A percentile compares a stretch with the other conserved stretches of the same genome.
These are phyloP conservation scores for Sporothrix pallida DNA, from an alignment of 2,329 filamentous ascomycete genomes.

Conservation along the genomic window DNA sequence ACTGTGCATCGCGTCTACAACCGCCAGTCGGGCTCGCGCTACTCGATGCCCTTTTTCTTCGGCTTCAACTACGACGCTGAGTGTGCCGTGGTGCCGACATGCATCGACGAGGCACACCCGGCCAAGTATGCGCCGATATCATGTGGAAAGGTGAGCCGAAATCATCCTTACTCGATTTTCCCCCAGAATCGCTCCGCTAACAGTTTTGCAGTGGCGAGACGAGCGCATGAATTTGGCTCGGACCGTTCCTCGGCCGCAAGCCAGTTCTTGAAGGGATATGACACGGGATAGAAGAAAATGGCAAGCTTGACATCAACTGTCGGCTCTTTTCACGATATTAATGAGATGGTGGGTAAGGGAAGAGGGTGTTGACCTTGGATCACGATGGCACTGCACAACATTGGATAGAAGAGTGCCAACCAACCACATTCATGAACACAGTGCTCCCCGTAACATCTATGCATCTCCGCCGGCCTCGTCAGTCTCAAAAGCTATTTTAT, in stretches of 20 bases:
- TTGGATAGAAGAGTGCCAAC: background rate
- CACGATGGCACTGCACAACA: background rate
- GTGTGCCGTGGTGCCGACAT: slow-evolving; percentile 51
- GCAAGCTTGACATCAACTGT: background rate
- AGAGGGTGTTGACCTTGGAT: background rate
- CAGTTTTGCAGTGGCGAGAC: slow-evolving; percentile 36
- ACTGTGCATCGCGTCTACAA: slow-evolving; percentile 39
- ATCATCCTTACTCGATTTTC: no score
- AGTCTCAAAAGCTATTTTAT: background rate
- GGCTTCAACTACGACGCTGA: slow-evolving; percentile 54
- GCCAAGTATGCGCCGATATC: slow-evolving; percentile 53
- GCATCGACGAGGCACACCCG: slow-evolving; percentile 48
- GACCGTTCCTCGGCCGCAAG: background rate
- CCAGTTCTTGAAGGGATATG: background rate
- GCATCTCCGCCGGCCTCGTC: no score
- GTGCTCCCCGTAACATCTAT: background rate
- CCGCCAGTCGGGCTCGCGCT: slow-evolving; percentile 31
- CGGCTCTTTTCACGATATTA: background rate
- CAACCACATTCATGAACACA: background rate
- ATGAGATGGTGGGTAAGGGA: background rate
- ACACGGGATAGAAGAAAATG: background rate
- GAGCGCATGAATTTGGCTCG: slow-evolving; percentile 36
- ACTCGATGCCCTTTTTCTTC: slow-evolving; percentile 40
- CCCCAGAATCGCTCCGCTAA: background rate
- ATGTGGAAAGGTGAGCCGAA: slow-evolving; percentile 44